Evolutionary conservation across 192 early-diverging fungal genomes (phyloP), one percentile per base, ranked within the genome.

Genomic region (Backusella psychrophila): DNA sequence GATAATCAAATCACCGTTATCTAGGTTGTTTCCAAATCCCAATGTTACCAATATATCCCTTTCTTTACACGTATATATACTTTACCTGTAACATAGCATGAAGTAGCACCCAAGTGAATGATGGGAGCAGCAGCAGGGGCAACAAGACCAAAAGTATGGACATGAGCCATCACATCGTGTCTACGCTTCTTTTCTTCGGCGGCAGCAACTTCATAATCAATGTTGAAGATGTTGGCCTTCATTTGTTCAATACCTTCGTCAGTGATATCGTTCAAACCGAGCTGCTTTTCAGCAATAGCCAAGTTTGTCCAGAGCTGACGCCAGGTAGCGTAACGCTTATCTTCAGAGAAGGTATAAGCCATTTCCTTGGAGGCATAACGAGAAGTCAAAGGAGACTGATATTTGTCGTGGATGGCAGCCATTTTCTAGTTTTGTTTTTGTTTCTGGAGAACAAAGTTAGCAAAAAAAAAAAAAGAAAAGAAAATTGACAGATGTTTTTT

Each of bases 111-210:
- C 73, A 99, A 86, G 80, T 99, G 98, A 82, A 99, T 99, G 75
- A 99, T 97, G 33, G 89, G 92, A 4, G 96, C 95, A n/a, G 96
- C 96, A 34, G 83, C 86, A 31, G 96, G 96, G 44, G 91, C 91
- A 17, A 88, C 94, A 5, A 94, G 78, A 52, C 96, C 97, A 85
- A 96, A 96, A 19, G 96, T 93, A 84, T 99, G 96, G 35, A 99
- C 98, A 80, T 99, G 98, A n/a, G 98, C 96, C 96, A 99, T 99
- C 63, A 99, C 98, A 85, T 99, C 98, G 85, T 99, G 98, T 17
- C 98, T 88, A 17, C 96, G 89, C 69, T 91, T 89, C 89, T 95
- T 94, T 79, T 99, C 98, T 83, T 99, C 98, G 35, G 83, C 90
- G 39, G 91, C 92, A 41, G 96, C 98, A 44, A 96, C 77, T 39